phyloP scores from a whole-genome alignment of 306 rosid species.

The Hippophae tibetana region DNA sequence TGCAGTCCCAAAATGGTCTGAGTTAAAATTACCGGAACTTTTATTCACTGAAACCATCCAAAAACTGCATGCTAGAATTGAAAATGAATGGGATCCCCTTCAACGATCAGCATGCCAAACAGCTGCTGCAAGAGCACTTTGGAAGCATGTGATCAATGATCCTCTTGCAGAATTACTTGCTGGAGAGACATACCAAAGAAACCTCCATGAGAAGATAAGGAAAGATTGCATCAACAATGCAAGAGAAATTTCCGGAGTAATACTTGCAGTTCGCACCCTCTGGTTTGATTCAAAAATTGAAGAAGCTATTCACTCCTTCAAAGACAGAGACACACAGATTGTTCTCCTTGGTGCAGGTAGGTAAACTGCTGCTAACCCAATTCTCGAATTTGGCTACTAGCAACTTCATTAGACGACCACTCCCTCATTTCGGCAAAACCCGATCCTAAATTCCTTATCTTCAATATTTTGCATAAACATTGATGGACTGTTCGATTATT shows the following conservation, averaged over 20 bases:
- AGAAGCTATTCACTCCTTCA: slow-evolving; percentile 45
- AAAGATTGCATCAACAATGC: slow-evolving; percentile 74
- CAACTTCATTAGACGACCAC: neutral
- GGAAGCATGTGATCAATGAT: slow-evolving; percentile 81
- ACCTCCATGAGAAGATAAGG: slow-evolving; percentile 75
- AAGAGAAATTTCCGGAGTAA: slow-evolving; percentile 77
- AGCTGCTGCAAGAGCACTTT: slow-evolving; percentile 93
- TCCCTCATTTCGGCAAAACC: slow-evolving; percentile 4
- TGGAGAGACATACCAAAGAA: slow-evolving; percentile 70
- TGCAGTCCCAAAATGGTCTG: slow-evolving; percentile 44
- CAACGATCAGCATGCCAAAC: slow-evolving; percentile 82
- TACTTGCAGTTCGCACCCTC: slow-evolving; percentile 84
- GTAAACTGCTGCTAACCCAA: slow-evolving; percentile 13
- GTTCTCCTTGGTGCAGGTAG: slow-evolving; percentile 95
- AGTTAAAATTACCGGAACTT: slow-evolving; percentile 69
- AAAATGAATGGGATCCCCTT: slow-evolving; percentile 69
- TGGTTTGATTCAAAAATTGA: slow-evolving; percentile 82
- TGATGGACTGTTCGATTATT: too few species aligned
- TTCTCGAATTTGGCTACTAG: slow-evolving; percentile 12
- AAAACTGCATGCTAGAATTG: slow-evolving; percentile 62
- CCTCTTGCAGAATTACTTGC: slow-evolving; percentile 74
- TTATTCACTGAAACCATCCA: slow-evolving; percentile 43
- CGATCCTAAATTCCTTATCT: neutral
- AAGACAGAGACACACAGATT: slow-evolving; percentile 59
- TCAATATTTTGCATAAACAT: neutral